Evolutionary conservation across 805 yeast species (phyloP).

Genomic region (Candida hispaniensis): DNA sequence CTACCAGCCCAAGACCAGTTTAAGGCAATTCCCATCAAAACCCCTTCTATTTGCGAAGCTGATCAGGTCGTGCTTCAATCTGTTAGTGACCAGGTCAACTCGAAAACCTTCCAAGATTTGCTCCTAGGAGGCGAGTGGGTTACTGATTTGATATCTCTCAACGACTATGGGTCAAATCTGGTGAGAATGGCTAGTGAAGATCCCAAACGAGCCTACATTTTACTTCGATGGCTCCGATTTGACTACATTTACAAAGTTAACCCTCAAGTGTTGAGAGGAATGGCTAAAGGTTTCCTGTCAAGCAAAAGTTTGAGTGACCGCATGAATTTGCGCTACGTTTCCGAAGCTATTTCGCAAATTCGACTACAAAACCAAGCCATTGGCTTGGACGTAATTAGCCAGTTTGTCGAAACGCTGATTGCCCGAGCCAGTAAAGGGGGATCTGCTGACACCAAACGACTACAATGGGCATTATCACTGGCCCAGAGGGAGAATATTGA

Average conservation of each 20-base stretch:
- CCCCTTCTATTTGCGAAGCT: no score
- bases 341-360: conserved; percentile 9
- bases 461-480: conserved; percentile 10
- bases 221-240: conserved; percentile 8
- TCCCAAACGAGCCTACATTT: conserved; percentile 2
- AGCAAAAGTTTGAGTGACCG: conserved; percentile 1
- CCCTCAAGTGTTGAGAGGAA: neutral
- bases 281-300: conserved; percentile 5
- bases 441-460: conserved; percentile 4
- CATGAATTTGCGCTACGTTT: conserved; percentile 14
- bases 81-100: no score
- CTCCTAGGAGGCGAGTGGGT: no score
- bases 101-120: no score
- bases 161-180: conserved; percentile 5
- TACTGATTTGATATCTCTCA: no score
- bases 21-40: no score
- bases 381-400: conserved; percentile 5
- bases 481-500: conserved; percentile 11
- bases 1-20: no score
- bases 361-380: conserved; percentile 2
- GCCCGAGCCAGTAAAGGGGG: conserved; percentile 4
- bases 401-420: conserved; percentile 7
- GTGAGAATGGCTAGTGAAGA: neutral
- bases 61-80: no score
- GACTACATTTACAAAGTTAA: conserved; percentile 8